Evolutionary conservation across 2,329 filamentous ascomycete genomes (phyloP), one percentile per base, ranked within the genome.

Genomic region (Phyllosticta capitalensis): DNA sequence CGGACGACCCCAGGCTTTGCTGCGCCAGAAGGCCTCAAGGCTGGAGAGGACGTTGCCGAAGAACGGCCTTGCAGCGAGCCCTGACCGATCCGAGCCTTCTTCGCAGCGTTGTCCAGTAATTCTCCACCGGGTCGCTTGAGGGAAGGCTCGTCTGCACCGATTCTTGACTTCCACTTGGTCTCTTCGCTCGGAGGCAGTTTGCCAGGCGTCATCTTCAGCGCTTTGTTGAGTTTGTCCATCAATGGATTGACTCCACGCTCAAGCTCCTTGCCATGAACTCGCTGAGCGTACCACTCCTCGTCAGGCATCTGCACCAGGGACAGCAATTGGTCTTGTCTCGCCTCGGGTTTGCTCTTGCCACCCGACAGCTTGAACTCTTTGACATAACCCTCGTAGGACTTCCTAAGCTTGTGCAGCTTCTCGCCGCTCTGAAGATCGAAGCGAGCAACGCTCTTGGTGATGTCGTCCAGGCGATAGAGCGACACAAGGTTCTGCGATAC

Each of bases 321-420:
- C 55, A 65, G 59, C 2, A 75, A 66, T 51, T 71, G 58, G 14
- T 63, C 66, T 52, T 71, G 71, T 10, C 69, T 67, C 24, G 67
- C 65, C 58, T 75, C 71, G 64, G 74, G 59, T 66, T 80, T 80
- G 61, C 77, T 76, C 63, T 76, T 76, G 54, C 79, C 79, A 24
- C 76, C 73, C n/a, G 59, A 51, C 17, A 80, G 72, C 51, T 74
- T 72, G 60, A 81, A 68, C 48, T 69, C 69, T 65, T 79, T 80
- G 61, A 80, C 76, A 63, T 81, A 79, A 54, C 76, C 76, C 65
- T 80, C 79, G 65, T 81, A 82, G 33, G 78, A 79, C 65, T 81
- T 81, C 48, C 84, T 76, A 50, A 87, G 74, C 67, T 82, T 81
- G 71, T 86, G 79, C 62, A 78, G 85, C 73, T 87, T 87, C 67